Conservation (phyloP, 257 asterid genomes). For the Pogostemon cablin region DNA sequence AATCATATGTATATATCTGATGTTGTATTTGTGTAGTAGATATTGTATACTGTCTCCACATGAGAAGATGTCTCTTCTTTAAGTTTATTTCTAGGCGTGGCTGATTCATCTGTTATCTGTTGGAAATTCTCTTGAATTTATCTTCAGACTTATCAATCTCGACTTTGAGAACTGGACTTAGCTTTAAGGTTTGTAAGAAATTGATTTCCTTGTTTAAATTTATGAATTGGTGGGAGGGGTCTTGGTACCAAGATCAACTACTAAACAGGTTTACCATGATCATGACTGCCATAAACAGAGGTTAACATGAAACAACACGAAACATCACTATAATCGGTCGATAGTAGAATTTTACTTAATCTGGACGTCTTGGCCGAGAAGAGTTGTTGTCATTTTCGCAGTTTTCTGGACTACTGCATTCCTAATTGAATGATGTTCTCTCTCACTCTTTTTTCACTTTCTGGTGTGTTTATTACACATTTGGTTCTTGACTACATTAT, state of each 20-base stretch:
- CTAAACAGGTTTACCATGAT: background rate
- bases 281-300: slow-evolving; percentile 26
- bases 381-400: slow-evolving; percentile 3
- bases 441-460: background rate
- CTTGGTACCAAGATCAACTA: too few species aligned
- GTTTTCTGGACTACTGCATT: background rate
- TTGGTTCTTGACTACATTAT: slow-evolving; percentile 11
- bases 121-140: background rate
- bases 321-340: background rate
- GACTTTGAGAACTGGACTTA: too few species aligned
- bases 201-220: too few species aligned
- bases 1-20: background rate
- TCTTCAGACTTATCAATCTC: background rate
- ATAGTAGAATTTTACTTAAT: background rate
- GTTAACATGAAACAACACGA: slow-evolving; percentile 23
- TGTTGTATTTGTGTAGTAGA: background rate
- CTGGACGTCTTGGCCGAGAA: too few species aligned
- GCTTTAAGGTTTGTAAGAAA: too few species aligned
- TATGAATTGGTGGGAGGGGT: too few species aligned
- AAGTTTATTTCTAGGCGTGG: background rate
- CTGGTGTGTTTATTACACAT: background rate
- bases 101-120: background rate
- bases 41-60: background rate
- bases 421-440: background rate
- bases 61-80: background rate